These are phyloP conservation scores for Porcisia hertigi DNA, from an alignment of 208 protist species.

Conservation along the genomic window DNA sequence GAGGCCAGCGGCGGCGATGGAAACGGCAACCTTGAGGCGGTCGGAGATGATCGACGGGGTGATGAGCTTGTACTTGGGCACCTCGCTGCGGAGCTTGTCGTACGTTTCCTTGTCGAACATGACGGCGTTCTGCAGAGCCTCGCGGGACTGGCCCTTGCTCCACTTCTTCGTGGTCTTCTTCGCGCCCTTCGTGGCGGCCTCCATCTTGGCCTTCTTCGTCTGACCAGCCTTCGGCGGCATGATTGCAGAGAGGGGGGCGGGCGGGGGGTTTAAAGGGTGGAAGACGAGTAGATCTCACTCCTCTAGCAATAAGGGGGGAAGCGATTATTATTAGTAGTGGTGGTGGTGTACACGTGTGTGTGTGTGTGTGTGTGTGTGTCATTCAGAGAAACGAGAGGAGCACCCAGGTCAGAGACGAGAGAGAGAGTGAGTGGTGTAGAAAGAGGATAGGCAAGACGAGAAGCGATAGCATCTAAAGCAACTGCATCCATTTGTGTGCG, in stretches of 20 bases:
- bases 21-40: constrained; percentile 87
- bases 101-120: constrained; percentile 90
- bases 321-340: too few species aligned
- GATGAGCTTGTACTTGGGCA: constrained; percentile 94
- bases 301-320: background rate
- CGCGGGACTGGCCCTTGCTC: constrained; percentile 89
- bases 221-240: constrained; percentile 80
- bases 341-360: background rate
- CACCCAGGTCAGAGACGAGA: background rate
- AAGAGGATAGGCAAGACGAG: background rate
- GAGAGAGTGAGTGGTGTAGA: background rate
- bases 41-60: constrained; percentile 90
- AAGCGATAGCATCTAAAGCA: background rate
- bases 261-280: background rate
- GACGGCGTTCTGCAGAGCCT: constrained; percentile 91
- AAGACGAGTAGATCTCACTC: background rate
- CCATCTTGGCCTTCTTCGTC: constrained; percentile 72
- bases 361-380: background rate
- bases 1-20: constrained; percentile 80
- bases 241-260: background rate
- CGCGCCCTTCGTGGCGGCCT: constrained; percentile 67
- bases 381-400: constrained; percentile 9
- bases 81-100: constrained; percentile 84
- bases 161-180: constrained; percentile 94
- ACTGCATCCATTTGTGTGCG: background rate